Percentiles rank a stretch among this genome's conserved stretches.
phyloP scores from a whole-genome alignment of 805 yeast species.

The Pichia deserticola region DNA sequence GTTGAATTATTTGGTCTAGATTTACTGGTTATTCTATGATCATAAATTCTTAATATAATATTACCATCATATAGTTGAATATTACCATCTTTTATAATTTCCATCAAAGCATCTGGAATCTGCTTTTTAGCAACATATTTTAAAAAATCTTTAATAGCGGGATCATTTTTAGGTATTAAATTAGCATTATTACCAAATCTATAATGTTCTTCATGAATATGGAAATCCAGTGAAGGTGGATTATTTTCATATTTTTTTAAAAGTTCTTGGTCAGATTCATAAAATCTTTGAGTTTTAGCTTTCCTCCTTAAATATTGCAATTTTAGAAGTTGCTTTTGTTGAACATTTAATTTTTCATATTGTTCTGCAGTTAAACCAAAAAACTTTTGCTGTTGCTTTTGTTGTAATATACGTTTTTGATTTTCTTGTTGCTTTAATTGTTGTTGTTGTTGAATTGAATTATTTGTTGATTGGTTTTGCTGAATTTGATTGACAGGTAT shows the following conservation, averaged over 20 bases:
- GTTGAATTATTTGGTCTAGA: slow-evolving; percentile 17
- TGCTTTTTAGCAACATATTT: slow-evolving; percentile 72
- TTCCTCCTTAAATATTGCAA: slow-evolving; percentile 35
- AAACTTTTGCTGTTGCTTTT: slow-evolving; percentile 18
- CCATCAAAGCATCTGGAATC: slow-evolving; percentile 85
- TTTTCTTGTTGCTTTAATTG: slow-evolving; percentile 16
- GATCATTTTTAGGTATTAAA: slow-evolving; percentile 71
- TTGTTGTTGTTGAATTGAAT: slow-evolving; percentile 15
- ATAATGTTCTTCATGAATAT: slow-evolving; percentile 85
- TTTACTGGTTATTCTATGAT: slow-evolving; percentile 49
- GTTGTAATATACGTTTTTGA: slow-evolving; percentile 22
- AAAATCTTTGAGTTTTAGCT: slow-evolving; percentile 47
- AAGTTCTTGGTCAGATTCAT: slow-evolving; percentile 65
- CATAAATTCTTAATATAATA: slow-evolving; percentile 76
- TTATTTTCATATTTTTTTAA: slow-evolving; percentile 67
- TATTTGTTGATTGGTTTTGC: not conserved
- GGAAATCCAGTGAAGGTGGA: slow-evolving; percentile 81
- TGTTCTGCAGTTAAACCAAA: slow-evolving; percentile 25
- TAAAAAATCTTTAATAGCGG: slow-evolving; percentile 71
- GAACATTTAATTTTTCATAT: slow-evolving; percentile 28
- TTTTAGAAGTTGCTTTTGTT: slow-evolving; percentile 36
- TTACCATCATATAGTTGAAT: slow-evolving; percentile 86
- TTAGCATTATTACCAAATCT: slow-evolving; percentile 88
- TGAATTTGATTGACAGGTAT: not conserved
- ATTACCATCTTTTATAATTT: slow-evolving; percentile 81